These are phyloP conservation scores for Lichina pygmaea DNA, from an alignment of 495 filamentous ascomycete genomes.

Conservation along the genomic window DNA sequence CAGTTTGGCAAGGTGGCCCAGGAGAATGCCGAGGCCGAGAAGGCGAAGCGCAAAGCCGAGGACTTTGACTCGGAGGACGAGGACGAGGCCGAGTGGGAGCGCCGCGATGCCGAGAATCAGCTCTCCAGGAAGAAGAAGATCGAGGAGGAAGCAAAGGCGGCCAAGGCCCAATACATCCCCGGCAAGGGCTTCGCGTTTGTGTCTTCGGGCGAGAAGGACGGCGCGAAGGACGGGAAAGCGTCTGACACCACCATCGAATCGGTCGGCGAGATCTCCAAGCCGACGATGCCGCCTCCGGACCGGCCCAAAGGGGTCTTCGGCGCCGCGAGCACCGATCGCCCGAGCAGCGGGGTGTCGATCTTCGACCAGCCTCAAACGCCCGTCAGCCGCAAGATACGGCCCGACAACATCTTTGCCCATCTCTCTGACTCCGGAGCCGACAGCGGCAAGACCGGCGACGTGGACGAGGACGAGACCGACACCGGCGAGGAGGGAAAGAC, in stretches of 20 bases:
- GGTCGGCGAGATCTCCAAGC: neutral
- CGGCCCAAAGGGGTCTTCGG: neutral
- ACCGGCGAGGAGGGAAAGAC: neutral
- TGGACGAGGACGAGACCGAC: neutral
- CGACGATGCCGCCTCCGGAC: neutral
- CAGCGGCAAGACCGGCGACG: neutral
- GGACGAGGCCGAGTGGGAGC: constrained; percentile 22
- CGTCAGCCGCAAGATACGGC: neutral
- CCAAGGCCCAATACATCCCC: constrained; percentile 15
- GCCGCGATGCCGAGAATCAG: constrained; percentile 19
- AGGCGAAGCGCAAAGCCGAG: constrained; percentile 24
- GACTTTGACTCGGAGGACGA: constrained; percentile 29
- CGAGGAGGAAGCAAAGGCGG: constrained; percentile 9
- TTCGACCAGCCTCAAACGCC: neutral
- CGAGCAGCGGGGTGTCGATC: neutral
- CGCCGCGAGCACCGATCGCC: neutral
- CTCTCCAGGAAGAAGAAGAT: constrained; percentile 16
- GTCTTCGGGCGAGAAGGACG: neutral
- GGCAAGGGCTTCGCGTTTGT: constrained; percentile 18
- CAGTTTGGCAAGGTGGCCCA: constrained; percentile 9
- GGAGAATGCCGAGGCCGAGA: constrained; percentile 12
- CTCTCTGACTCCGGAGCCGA: neutral
- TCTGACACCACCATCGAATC: neutral
- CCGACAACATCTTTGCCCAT: neutral
- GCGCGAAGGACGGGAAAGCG: neutral